A percentile compares a stretch with the other conserved stretches of the same genome.
These are phyloP conservation scores for Pisolithus microcarpus DNA, from an alignment of 768 basidiomycete genomes.

Conservation along the genomic window DNA sequence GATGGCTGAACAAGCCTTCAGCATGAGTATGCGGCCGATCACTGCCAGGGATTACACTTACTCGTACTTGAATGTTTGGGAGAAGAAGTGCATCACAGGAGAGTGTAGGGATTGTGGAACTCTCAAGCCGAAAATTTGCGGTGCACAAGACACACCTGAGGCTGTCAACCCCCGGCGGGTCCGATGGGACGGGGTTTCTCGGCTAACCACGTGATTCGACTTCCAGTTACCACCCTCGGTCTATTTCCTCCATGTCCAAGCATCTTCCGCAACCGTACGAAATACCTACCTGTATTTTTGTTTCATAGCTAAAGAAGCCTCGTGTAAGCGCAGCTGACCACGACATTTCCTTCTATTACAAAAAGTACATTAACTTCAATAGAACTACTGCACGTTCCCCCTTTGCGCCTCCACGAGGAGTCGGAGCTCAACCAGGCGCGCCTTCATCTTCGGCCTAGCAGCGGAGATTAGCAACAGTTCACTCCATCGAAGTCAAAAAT, in stretches of 20 bases:
- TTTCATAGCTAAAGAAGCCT: too few species aligned
- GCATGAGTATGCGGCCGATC: constrained; percentile 5
- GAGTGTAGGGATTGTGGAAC: constrained; percentile 17
- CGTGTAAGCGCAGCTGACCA: background rate
- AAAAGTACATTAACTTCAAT: background rate
- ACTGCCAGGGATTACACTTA: constrained; percentile 34
- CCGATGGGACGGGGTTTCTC: too few species aligned
- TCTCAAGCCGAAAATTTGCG: constrained; percentile 7
- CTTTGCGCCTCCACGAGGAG: constrained; percentile 27
- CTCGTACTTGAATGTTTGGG: constrained; percentile 80
- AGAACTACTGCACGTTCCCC: background rate
- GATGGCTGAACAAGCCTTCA: constrained; percentile 46
- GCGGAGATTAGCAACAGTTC: constrained; percentile 1
- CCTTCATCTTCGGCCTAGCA: constrained; percentile 71
- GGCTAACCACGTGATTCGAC: too few species aligned
- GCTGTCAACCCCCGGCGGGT: too few species aligned
- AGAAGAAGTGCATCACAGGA: constrained; percentile 74
- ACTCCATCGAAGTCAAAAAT: background rate
- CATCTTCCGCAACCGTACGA: too few species aligned
- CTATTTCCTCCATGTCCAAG: too few species aligned
- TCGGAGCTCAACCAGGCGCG: constrained; percentile 62
- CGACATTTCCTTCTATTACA: background rate
- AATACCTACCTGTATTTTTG: too few species aligned
- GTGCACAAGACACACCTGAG: background rate
- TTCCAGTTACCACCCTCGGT: too few species aligned